Conservation (phyloP, 1,284 basidiomycete species). For the Rhizoctonia solani region DNA sequence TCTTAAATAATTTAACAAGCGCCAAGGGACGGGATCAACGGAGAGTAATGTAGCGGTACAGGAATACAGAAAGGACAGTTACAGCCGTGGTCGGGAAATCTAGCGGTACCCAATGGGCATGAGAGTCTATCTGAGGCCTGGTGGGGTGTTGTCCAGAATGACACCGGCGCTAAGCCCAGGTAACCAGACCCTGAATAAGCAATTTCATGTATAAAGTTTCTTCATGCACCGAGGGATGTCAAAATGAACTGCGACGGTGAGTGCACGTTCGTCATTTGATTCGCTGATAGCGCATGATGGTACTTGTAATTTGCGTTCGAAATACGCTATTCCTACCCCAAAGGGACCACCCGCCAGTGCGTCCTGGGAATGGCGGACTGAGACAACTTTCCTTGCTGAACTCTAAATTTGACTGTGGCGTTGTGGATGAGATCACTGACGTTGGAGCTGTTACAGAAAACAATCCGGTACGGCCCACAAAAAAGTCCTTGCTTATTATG, state of each 20-base stretch:
- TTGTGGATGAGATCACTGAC: no score
- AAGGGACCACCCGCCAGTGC: slow-evolving; percentile 74
- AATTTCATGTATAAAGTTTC: no score
- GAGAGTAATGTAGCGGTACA: background rate
- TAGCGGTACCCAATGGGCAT: background rate
- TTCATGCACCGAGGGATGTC: no score
- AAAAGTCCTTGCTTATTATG: no score
- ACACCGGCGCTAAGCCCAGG: no score
- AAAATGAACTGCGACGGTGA: background rate
- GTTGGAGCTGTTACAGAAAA: no score
- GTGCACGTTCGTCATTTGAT: slow-evolving; percentile 2
- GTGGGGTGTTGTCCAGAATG: no score
- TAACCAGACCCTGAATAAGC: no score
- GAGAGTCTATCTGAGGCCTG: background rate
- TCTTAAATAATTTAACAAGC: background rate
- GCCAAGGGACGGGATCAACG: background rate
- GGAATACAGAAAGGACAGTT: no score
- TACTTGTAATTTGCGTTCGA: slow-evolving; percentile 86
- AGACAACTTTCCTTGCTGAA: slow-evolving; percentile 58
- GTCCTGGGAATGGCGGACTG: slow-evolving; percentile 66
- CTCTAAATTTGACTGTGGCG: no score
- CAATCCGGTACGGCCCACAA: no score
- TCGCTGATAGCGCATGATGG: slow-evolving; percentile 54
- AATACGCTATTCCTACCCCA: slow-evolving; percentile 53
- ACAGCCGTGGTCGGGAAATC: background rate